Base-by-base conservation (phyloP, 192 early-diverging fungal genomes). In the Rhizoclosmatium globosum region DNA sequence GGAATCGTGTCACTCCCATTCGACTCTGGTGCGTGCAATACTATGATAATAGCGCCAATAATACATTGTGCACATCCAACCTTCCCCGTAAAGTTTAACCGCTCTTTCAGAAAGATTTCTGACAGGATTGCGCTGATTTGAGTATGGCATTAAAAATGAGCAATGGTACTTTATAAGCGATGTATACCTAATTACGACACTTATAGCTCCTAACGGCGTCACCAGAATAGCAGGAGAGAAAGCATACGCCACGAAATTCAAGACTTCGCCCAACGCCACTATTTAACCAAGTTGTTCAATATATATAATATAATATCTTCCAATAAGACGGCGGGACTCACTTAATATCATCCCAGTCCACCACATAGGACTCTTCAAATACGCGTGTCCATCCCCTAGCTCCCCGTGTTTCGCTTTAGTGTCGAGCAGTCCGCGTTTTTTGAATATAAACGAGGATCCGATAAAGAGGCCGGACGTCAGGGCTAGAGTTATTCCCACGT, bases 181-280 rank as follows among this genome's bases (percentile, higher is more conserved):
- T 11, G 19, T 62, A 44, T 79, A 92, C 91, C 94, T 94, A 47
- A 95, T 91, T 65, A 97, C 93, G 44, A 96, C 96, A 82, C 92
- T 94, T 23, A 96, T 85, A 43, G 95, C 94, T 46, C 95, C 95
- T 65, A 97, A 87, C 3, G 96, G 96, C 50, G 96, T 96, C 11
- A 97, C 94, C 44, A 97, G 88, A 81, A 96, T 95, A 38, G 96
- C 95, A 3, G 96, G 96, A 48, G 94, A 93, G 88, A 97, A 97
- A 39, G 94, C 94, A 81, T 97, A 97, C 2, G 96, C 96, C 1
- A 93, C 92, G 85, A 98, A 96, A 86, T 98, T 98, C 70, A 92
- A 91, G 75, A 95, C 86, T 87, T 97, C 96, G 71, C 96, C 96
- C 44, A 95, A 80, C 6, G 90, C 93, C 94, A 97, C 93, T 74